These are phyloP conservation scores for Danielia reshetovae DNA, from an alignment of 805 yeast genomes.

Conservation along the genomic window DNA sequence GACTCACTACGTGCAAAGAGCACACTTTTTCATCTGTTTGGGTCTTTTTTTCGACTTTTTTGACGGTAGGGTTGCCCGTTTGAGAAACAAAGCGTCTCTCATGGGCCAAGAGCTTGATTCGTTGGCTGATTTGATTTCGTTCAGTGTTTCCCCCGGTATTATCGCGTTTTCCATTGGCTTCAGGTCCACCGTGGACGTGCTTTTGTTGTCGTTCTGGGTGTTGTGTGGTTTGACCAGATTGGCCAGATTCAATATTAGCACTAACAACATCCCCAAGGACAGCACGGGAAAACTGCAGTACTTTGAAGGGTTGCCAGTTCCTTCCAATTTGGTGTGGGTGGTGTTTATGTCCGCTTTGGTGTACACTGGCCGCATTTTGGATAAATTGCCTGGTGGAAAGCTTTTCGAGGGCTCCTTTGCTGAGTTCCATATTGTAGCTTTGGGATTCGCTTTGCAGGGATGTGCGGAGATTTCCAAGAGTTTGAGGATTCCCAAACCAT, in stretches of 20 bases:
- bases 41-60: slow-evolving; percentile 95
- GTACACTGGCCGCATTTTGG: slow-evolving; percentile 44
- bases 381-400: slow-evolving; percentile 63
- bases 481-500: slow-evolving; percentile 85
- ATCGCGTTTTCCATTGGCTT: slow-evolving; percentile 91
- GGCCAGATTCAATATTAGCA: slow-evolving; percentile 94
- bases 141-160: slow-evolving; percentile 93
- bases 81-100: slow-evolving; percentile 84
- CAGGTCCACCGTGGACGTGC: slow-evolving; percentile 75
- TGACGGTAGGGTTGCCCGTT: slow-evolving; percentile 95
- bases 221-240: slow-evolving; percentile 90
- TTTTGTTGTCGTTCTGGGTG: slow-evolving; percentile 76
- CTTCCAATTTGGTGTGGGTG: slow-evolving; percentile 78
- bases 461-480: slow-evolving; percentile 90
- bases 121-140: slow-evolving; percentile 89
- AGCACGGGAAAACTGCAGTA: slow-evolving; percentile 79
- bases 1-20: slow-evolving; percentile 73
- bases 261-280: slow-evolving; percentile 89
- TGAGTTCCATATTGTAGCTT: slow-evolving; percentile 72
- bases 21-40: slow-evolving; percentile 82
- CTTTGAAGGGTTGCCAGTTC: slow-evolving; percentile 97
- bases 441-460: slow-evolving; percentile 72
- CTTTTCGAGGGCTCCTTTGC: slow-evolving; percentile 49
- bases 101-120: slow-evolving; percentile 99
- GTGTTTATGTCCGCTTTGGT: slow-evolving; percentile 67